Base-by-base conservation (phyloP, 495 filamentous ascomycete genomes). In the Sporormia fimetaria region DNA sequence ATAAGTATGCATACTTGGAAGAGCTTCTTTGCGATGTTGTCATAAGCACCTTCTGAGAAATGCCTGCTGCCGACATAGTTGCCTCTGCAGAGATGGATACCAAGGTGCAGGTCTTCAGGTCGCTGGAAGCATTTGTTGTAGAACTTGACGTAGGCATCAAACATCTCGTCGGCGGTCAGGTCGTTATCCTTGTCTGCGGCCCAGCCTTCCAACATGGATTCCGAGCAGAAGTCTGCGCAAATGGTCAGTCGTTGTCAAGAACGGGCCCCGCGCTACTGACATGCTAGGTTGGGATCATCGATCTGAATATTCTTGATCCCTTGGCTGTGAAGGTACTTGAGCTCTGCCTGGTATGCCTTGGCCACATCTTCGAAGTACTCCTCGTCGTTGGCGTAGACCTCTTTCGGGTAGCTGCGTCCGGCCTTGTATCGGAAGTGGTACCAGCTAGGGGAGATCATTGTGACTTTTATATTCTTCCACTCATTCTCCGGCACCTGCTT, bases 21-120 rank as follows among this genome's bases (percentile, higher is more conserved):
- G 22, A 81, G 58, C 51, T 72, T 71, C 63, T 73, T 69, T 4
- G 76, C 76, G 20, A 81, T 78, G 34, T 69, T 68, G 57, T 81
- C 76, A 54, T 81, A 81, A 7, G 74, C 75, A 35, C 76, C 76
- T 57, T 79, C 71, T 23, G 75, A 70, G 53, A 81, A 81, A 60
- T 61, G 73, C 55, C 52, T 67, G 54, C 63, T 62, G 24, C 60
- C 61, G 33, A 69, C 63, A 48, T 67, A 74, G 55, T 78, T 78
- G 7, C 76, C 76, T 11, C 69, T 62, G 63, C 76, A 81, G 41
- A 81, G 60, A 58, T 81, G 76, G 47, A 81, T 73, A 9, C 75
- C 76, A 20, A 78, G 66, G 42, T 76, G 66, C 70, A 81, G 67
- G 47, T 80, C 75, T 11, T 60, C 61, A 3, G 76, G 75, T 25